Conservation (phyloP, 352 stramenopile species). For the Globisporangium uncinulatum region DNA sequence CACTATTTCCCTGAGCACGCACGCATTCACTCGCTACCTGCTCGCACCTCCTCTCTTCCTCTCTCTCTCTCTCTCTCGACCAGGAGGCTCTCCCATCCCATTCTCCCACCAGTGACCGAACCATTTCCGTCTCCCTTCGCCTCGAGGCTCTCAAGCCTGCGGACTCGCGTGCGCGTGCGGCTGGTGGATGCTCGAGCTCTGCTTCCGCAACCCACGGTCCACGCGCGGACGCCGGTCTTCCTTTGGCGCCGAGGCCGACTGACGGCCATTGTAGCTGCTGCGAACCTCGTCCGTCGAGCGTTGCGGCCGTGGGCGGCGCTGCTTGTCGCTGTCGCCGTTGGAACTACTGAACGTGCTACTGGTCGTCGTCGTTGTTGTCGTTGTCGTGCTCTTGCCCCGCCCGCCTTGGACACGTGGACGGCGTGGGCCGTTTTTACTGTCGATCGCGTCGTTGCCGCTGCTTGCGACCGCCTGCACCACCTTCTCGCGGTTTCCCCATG, state of each 20-base stretch:
- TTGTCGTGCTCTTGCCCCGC: constrained; percentile 22
- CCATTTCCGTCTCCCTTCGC: too few relatives aligned
- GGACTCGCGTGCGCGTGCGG: constrained; percentile 14
- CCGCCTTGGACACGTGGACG: constrained; percentile 24
- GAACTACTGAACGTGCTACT: constrained; percentile 11
- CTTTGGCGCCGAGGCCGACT: constrained; percentile 15
- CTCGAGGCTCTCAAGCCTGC: constrained; percentile 6
- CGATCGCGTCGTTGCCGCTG: constrained; percentile 11
- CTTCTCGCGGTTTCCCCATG: constrained; percentile 10
- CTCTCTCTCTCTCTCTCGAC: background rate
- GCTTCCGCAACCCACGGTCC: constrained; percentile 35
- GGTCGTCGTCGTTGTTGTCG: constrained; percentile 18
- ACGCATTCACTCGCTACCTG: background rate
- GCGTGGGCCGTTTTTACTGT: constrained; percentile 26
- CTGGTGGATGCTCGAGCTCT: constrained; percentile 21
- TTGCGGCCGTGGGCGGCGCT: constrained; percentile 25
- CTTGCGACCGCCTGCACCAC: background rate
- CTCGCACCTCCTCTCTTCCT: background rate
- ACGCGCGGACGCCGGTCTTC: constrained; percentile 32
- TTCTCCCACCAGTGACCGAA: background rate
- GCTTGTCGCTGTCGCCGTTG: constrained; percentile 19
- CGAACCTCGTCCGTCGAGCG: constrained; percentile 23
- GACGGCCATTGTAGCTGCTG: constrained; percentile 1
- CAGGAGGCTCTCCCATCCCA: background rate
- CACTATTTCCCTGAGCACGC: background rate